A percentile compares a stretch with the other conserved stretches of the same genome.
Conservation (phyloP, 139 green algal species). For the Tetratostichococcus sp. region DNA sequence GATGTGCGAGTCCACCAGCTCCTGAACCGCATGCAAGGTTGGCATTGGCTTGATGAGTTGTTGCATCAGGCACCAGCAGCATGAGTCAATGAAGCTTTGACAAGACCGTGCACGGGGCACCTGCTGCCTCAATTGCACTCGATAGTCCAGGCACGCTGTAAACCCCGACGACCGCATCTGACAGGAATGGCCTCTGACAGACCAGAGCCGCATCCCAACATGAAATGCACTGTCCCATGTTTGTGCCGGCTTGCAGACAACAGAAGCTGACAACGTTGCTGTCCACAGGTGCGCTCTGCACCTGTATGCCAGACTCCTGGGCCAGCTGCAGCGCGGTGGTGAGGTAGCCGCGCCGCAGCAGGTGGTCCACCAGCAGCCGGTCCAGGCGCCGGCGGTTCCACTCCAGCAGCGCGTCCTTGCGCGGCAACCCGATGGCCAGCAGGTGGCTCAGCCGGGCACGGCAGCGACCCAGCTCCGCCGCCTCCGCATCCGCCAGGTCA, state of each 20-base stretch:
- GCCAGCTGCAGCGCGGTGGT: constrained; percentile 14
- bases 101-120: too few relatives aligned
- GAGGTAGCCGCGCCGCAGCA: constrained; percentile 69
- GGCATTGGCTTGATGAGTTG: not conserved
- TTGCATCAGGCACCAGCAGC: too few relatives aligned
- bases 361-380: constrained; percentile 71
- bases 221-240: too few relatives aligned
- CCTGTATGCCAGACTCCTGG: constrained; percentile 23
- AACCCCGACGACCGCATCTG: too few relatives aligned
- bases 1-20: constrained; percentile 74
- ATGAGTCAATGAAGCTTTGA: too few relatives aligned
- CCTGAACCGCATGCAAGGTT: constrained; percentile 12
- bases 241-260: too few relatives aligned
- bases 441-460: constrained; percentile 63
- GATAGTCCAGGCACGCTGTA: too few relatives aligned
- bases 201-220: too few relatives aligned
- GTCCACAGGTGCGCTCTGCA: too few relatives aligned
- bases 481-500: constrained; percentile 47
- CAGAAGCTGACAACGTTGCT: too few relatives aligned
- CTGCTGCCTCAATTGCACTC: too few relatives aligned
- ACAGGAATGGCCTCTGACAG: too few relatives aligned
- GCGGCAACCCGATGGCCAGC: constrained; percentile 24
- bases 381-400: constrained; percentile 72
- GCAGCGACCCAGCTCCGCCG: constrained; percentile 53
- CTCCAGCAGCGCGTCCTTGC: constrained; percentile 29